A percentile compares a stretch with the other conserved stretches of the same genome.
Conservation (phyloP, 2,329 filamentous ascomycete species). For the Colletotrichum kahawae region DNA sequence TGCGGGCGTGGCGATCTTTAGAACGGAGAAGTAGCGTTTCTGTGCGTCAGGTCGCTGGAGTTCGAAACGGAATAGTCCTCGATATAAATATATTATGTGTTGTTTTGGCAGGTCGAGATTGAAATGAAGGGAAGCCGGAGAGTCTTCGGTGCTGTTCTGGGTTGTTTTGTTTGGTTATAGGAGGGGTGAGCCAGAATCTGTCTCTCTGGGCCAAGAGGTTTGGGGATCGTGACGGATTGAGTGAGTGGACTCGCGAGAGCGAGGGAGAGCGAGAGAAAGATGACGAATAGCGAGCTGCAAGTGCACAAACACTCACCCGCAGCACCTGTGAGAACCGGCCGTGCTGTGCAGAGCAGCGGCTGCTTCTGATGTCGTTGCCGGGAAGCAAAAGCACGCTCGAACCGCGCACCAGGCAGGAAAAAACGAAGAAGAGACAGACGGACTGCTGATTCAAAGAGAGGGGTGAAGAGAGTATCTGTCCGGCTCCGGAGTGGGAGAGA, state of each 20-base stretch:
- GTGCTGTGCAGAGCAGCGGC: not conserved
- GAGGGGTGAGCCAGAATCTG: not conserved
- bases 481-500: not conserved
- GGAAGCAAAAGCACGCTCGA: slow-evolving; percentile 12
- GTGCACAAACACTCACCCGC: slow-evolving; percentile 11
- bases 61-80: slow-evolving; percentile 21
- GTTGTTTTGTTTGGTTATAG: not conserved
- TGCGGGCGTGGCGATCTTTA: slow-evolving; percentile 24
- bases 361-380: not conserved
- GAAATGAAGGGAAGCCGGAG: not conserved
- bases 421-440: not conserved
- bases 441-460: not conserved
- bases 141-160: not conserved
- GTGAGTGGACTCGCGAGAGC: not conserved
- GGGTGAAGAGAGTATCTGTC: not conserved
- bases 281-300: not conserved
- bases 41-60: slow-evolving; percentile 21
- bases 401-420: not conserved
- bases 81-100: slow-evolving; percentile 20
- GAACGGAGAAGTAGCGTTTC: slow-evolving; percentile 12
- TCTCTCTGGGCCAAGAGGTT: not conserved
- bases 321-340: not conserved
- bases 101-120: not conserved
- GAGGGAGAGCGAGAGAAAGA: not conserved
- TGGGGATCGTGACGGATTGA: not conserved